Base-by-base conservation (phyloP, 495 filamentous ascomycete species). In the Aspergillus affinis region DNA sequence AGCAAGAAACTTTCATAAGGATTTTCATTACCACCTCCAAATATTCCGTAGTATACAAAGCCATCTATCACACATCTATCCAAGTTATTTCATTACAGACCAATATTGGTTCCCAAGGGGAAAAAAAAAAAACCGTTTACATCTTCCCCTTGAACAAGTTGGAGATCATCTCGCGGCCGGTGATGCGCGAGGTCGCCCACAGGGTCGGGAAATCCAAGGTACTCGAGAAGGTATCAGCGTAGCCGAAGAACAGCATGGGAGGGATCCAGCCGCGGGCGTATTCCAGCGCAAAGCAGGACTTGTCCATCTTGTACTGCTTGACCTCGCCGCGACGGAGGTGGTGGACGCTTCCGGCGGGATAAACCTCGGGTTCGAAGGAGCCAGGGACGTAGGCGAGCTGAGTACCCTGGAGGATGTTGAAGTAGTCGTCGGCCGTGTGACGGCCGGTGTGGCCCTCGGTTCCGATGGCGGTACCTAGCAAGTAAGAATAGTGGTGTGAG, bases 251-350 rank as follows among this genome's bases (percentile, higher is more conserved):
- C 27, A 95, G 77, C 91, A 95, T 94, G 60, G 87, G 88, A 54
- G 91, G 91, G 73, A 95, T 93, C 89, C 90, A 94, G 65, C 91
- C 91, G 65, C 90, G 85, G 23, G 90, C 91, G 77, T 93, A 91
- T 80, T 94, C 91, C 54, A 95, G 84, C 47, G 91, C 91, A 70
- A 91, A 93, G 82, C 91, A 95, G 48, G 81, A 81, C 48, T 81
- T 81, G 58, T 87, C 84, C 86, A 91, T 90, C 81, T 83, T 86
- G 78, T 94, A 94, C 82, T 95, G 91, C 82, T 92, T 92, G 60
- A 88, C 89, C 58, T 81, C 73, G 60, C 90, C 90, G 66, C 91
- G 85, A 27, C 63, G 79, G 64, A 95, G 81, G 78, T 92, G 86
- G 82, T 95, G 90, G 58, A 93, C 82, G 66, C 77, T 82, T 32